Evolutionary conservation across 441 rosid species (phyloP).

Genomic region (Hypseocharis bilobata): DNA sequence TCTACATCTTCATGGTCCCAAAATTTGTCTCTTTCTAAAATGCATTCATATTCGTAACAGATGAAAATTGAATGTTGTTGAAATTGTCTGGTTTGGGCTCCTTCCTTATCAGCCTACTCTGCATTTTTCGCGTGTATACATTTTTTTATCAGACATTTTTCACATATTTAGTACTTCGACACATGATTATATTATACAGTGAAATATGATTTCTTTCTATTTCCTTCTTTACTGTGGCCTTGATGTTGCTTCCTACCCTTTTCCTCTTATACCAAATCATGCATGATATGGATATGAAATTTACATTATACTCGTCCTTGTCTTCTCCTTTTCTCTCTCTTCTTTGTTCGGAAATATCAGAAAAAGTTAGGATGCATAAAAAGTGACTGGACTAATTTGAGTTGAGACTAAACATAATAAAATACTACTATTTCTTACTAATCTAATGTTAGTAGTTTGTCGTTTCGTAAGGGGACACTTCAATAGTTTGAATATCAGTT

Average conservation of each 20-base stretch:
- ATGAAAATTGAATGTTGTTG: not conserved
- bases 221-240: not conserved
- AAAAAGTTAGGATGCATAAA: not conserved
- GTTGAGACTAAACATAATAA: not conserved
- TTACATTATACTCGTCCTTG: too few species aligned
- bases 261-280: not conserved
- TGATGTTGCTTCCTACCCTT: too few species aligned
- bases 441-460: not conserved
- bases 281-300: too few species aligned
- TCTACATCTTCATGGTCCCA: conserved; percentile 22
- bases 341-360: too few species aligned
- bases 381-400: not conserved
- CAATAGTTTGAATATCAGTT: too few species aligned
- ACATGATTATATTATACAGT: not conserved
- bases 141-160: not conserved
- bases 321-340: too few species aligned
- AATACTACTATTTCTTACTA: too few species aligned
- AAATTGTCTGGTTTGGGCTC: not conserved
- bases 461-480: not conserved
- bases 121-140: too few species aligned
- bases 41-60: not conserved
- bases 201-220: not conserved
- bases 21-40: not conserved
- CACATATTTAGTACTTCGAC: not conserved
- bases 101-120: too few species aligned